Evolutionary conservation across 257 asterid genomes (phyloP), one percentile per base, ranked within the genome.

Genomic region (Ajuga chamaepitys): DNA sequence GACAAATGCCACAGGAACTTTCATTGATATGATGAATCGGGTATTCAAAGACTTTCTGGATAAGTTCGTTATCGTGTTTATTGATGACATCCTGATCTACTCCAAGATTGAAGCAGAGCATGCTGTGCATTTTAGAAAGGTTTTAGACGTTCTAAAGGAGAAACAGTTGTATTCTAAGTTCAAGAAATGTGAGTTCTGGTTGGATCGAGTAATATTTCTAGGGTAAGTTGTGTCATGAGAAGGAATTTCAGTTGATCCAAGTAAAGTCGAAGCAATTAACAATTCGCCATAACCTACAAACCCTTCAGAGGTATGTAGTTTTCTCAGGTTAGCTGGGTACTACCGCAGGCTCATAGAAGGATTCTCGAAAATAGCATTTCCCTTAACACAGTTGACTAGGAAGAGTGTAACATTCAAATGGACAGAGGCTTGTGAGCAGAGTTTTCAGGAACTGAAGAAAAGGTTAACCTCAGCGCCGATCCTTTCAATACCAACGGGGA

Each of bases 401-500:
- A 38, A 38, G n/a, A 10, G 0, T 2, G n/a, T 38, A 0, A 3
- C 14, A 1, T 38, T 1, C 4, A 10, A 38, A 3, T 11, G 45
- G 16, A 38, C 45, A 8, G 14, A 38, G 2, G 0, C 12, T 1
- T 38, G 45, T 1, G 45, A 38, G 10, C 0, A 11, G 2, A 38
- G 14, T 10, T 38, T 38, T 10, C 45, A 38, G 3, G 45, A 38
- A 10, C 45, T 38, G 0, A 11, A 37, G 1, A 1, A 11, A n/a
- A 9, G 44, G 2, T 2, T 38, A 0, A 38, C 13, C 3, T 7
- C 13, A 2, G 45, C 14, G 10, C 9, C 1, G 3, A 1, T 10
- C 10, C 4, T 38, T 0, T n/a, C n/a, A n/a, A n/a, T 34, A 0
- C 3, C 11, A 0, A 1, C 11, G 2, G 0, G 11, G 0, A 34